A percentile compares a stretch with the other conserved stretches of the same genome.
phyloP scores from a whole-genome alignment of 306 rosid species.

The Biancaea sappan region DNA sequence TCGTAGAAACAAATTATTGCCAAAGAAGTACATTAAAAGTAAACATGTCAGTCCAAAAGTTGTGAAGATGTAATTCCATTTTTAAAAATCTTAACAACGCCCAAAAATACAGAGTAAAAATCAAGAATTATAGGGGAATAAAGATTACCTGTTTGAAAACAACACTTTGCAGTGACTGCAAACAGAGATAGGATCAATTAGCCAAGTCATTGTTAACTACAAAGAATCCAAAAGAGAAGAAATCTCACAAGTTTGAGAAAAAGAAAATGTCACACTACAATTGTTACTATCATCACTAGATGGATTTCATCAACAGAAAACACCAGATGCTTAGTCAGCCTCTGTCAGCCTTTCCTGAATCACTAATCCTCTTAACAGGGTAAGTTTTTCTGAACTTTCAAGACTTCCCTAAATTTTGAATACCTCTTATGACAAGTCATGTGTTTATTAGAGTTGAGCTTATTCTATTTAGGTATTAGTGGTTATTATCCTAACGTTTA shows the following conservation, averaged over 20 bases:
- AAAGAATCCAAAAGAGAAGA: conserved; percentile 5
- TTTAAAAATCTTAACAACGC: neutral
- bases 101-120: conserved; percentile 1
- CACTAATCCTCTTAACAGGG: neutral
- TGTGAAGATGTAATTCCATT: conserved; percentile 13
- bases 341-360: neutral
- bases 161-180: conserved; percentile 99
- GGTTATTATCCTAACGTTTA: neutral
- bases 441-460: neutral
- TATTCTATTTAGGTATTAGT: neutral
- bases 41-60: conserved; percentile 5
- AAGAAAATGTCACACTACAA: neutral
- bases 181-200: conserved; percentile 46
- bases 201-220: conserved; percentile 36
- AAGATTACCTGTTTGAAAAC: conserved; percentile 91
- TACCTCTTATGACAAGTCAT: neutral
- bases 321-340: neutral
- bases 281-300: neutral
- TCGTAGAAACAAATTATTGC: conserved; percentile 33
- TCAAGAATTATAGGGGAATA: conserved; percentile 9
- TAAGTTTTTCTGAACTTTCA: neutral
- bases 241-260: neutral
- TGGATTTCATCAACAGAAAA: conserved; percentile 7
- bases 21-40: conserved; percentile 16
- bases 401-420: neutral